A percentile compares a stretch with the other conserved stretches of the same genome.
These are phyloP conservation scores for Exobasidium rhododendri DNA, from an alignment of 1,284 basidiomycete genomes.

Conservation along the genomic window DNA sequence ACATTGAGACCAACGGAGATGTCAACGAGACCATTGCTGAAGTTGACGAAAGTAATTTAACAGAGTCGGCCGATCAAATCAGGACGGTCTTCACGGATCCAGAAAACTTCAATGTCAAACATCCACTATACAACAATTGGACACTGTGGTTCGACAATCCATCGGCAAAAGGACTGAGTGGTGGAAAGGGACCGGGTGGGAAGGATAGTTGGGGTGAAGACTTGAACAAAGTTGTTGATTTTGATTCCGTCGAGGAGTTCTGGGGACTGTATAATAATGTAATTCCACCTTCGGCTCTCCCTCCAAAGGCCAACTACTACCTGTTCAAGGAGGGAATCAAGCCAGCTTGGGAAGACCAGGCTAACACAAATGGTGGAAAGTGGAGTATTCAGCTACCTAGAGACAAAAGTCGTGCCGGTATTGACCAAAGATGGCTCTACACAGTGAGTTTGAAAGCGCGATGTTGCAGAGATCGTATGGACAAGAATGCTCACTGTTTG, in stretches of 20 bases:
- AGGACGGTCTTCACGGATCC: conserved; percentile 52
- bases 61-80: conserved; percentile 22
- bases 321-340: conserved; percentile 86
- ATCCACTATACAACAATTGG: conserved; percentile 52
- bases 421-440: conserved; percentile 97
- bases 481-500: background rate
- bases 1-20: conserved; percentile 23
- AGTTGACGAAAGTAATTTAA: conserved; percentile 2
- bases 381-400: conserved; percentile 97
- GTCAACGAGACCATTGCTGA: conserved; percentile 13
- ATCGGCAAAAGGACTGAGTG: conserved; percentile 38
- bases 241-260: conserved; percentile 53
- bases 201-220: conserved; percentile 54
- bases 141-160: conserved; percentile 55
- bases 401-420: conserved; percentile 78
- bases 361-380: conserved; percentile 94
- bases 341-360: conserved; percentile 87
- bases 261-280: conserved; percentile 86
- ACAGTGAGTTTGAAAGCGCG: conserved; percentile 66
- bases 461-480: conserved; percentile 67
- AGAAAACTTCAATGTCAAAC: conserved; percentile 53
- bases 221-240: conserved; percentile 51
- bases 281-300: conserved; percentile 87
- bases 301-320: conserved; percentile 96
- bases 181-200: conserved; percentile 34